Evolutionary conservation across 2,329 filamentous ascomycete species (phyloP).

Genomic region (Cladophialophora yegresii): DNA sequence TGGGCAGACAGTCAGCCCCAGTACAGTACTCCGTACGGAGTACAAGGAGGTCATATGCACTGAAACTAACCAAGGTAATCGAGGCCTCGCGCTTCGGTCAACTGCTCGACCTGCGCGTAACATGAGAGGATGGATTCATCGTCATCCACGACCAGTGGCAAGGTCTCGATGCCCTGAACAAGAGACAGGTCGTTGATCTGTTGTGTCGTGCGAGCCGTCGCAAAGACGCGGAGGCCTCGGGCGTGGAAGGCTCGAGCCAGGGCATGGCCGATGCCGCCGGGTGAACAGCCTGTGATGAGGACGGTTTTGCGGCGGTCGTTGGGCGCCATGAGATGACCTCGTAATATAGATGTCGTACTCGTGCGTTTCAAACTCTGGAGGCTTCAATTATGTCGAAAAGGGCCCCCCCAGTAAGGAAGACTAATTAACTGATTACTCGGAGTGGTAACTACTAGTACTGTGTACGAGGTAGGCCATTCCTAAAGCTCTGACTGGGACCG

Average conservation of each 20-base stretch:
- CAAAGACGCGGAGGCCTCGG: constrained; percentile 44
- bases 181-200: constrained; percentile 22
- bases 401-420: too few species aligned
- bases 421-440: too few species aligned
- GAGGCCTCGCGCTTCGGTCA: constrained; percentile 29
- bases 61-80: constrained; percentile 33
- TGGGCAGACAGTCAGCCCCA: too few species aligned
- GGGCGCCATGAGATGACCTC: constrained; percentile 15
- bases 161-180: constrained; percentile 33
- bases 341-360: not conserved
- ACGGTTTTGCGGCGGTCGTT: constrained; percentile 26
- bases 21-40: too few species aligned
- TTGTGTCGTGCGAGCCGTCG: constrained; percentile 41
- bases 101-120: constrained; percentile 11
- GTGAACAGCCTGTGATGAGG: constrained; percentile 47
- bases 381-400: too few species aligned
- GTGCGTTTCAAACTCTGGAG: too few species aligned
- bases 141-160: constrained; percentile 39
- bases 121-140: constrained; percentile 28
- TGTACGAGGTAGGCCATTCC: too few species aligned
- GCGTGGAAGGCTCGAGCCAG: constrained; percentile 43
- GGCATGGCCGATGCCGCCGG: constrained; percentile 45
- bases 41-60: too few species aligned
- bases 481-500: too few species aligned
- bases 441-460: too few species aligned